Evolutionary conservation across 1,139 yeast species (phyloP).

Genomic region (Suhomyces panamericanus): DNA sequence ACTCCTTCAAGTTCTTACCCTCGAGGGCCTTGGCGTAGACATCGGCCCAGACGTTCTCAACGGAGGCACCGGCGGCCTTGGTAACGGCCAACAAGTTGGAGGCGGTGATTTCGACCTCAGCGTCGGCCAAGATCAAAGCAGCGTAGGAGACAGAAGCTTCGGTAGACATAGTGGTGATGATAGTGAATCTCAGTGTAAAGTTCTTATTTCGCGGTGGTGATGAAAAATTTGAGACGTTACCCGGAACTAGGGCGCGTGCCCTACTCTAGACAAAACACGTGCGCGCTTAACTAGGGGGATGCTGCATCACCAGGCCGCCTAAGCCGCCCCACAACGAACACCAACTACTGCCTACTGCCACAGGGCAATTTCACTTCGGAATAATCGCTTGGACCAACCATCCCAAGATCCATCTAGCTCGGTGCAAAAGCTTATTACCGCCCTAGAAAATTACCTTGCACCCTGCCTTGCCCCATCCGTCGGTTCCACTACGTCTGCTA

Average conservation of each 20-base stretch:
- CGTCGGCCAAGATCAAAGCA: conserved; percentile 83
- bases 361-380: no score
- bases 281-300: background rate
- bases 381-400: no score
- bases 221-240: conserved; percentile 7
- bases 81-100: conserved; percentile 74
- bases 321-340: no score
- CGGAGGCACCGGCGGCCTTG: conserved; percentile 48
- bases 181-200: background rate
- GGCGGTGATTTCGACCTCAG: conserved; percentile 75
- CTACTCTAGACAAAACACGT: background rate
- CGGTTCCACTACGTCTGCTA: no score
- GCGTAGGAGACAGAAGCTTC: conserved; percentile 88
- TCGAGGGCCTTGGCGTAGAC: conserved; percentile 80
- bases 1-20: conserved; percentile 72
- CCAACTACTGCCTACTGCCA: no score
- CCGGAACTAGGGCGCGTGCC: conserved; percentile 10
- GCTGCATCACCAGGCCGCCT: no score
- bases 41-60: conserved; percentile 73
- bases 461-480: no score
- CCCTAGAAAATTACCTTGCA: no score
- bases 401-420: no score
- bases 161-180: conserved; percentile 56
- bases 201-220: conserved; percentile 8
- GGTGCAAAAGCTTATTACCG: no score